Evolutionary conservation across 768 basidiomycete species (phyloP), one percentile per base, ranked within the genome.

Genomic region (Pleurotus sapidus): DNA sequence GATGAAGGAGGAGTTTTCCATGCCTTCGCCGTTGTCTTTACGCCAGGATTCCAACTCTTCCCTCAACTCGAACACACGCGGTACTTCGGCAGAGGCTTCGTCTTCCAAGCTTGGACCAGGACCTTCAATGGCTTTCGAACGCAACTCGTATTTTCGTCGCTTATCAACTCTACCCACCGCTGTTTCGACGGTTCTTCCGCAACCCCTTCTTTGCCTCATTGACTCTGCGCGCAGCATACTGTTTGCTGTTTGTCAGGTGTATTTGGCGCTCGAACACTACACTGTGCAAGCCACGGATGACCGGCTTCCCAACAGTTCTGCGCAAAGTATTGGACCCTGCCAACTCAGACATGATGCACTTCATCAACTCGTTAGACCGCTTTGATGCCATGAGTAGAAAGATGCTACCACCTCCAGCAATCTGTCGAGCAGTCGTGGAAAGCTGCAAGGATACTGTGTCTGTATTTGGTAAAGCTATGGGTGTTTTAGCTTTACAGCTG

Each of bases 111-210:
- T 75, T 2, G 76, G 74, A 43, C 70, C 77, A 1, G 74, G 80
- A 3, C 82, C 84, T 17, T 78, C 85, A 3, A 84, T 90, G 71
- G 86, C 93, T 42, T 80, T 83, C 3, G 92, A 95, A 65, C 84
- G 91, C 20, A 90, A 93, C 65, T 91, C 93, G 1, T 98, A 99
- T 72, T 99, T 99, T 74, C 88, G 89, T 38, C 86, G 95, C n/a
- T 77, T 96, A 20, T 94, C 93, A 2, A 85, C 87, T 30, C 74
- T 93, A 4, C 89, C 89, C 1, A 72, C 77, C 1, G 81, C 83
- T 30, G 78, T 84, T 30, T 79, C 85, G 17, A 83, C 81, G 62
- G 78, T 85, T 17, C 81, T 97, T 7, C 91, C 95, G 0, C 73
- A 78, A 14, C 73, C 88, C 12, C 76, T 98, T 6, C 72, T 86